phyloP scores from a whole-genome alignment of 192 early-diverging fungal genomes.

The Gigaspora rosea region DNA sequence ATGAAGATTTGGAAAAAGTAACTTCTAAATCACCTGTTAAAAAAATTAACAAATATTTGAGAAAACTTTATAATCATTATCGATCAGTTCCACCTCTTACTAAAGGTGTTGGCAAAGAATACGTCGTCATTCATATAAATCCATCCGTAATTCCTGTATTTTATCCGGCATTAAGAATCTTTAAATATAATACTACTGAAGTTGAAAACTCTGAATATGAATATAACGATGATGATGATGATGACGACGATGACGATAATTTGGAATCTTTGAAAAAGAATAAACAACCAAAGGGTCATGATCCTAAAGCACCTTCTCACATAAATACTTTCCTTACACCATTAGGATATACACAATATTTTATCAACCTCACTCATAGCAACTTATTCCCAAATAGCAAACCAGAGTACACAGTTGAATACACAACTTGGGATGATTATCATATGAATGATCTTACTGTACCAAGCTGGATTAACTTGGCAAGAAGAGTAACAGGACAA shows the following conservation, averaged over 20 bases:
- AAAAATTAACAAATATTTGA: constrained; percentile 25
- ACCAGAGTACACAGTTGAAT: constrained; percentile 51
- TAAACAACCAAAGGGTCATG: background rate
- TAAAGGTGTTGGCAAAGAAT: constrained; percentile 1
- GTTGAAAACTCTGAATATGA: background rate
- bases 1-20: background rate
- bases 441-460: constrained; percentile 50
- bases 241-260: constrained; percentile 10
- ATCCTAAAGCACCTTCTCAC: constrained; percentile 10
- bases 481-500: constrained; percentile 36
- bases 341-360: constrained; percentile 45
- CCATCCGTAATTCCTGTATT: constrained; percentile 62
- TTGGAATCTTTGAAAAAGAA: background rate
- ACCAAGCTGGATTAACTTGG: constrained; percentile 47
- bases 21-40: background rate
- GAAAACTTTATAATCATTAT: constrained; percentile 40
- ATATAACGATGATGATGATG: background rate
- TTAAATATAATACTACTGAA: constrained; percentile 44
- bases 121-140: constrained; percentile 47
- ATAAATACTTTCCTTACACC: constrained; percentile 42
- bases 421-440: constrained; percentile 48
- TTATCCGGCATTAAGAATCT: constrained; percentile 53
- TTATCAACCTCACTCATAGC: constrained; percentile 42
- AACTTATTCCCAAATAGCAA: constrained; percentile 34
- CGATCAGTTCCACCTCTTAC: constrained; percentile 20